Evolutionary conservation across 1,284 basidiomycete species (phyloP).

Genomic region (Fomitopsis palustris): DNA sequence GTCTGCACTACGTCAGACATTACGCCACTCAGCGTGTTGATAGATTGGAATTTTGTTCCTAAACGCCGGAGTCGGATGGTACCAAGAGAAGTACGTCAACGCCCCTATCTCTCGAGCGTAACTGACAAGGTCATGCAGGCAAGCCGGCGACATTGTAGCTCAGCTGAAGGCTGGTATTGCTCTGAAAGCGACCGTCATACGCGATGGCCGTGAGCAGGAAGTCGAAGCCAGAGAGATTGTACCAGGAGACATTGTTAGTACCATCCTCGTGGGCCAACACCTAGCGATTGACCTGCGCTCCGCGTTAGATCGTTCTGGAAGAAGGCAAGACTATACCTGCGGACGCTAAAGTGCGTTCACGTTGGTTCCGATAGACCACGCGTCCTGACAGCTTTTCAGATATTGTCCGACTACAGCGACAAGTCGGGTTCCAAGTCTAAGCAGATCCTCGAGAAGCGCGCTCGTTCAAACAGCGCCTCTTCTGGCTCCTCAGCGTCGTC

Average conservation of each 20-base stretch:
- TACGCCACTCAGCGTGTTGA: background rate
- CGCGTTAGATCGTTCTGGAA: slow-evolving; percentile 3
- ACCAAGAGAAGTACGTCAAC: slow-evolving; percentile 7
- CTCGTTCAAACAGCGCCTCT: background rate
- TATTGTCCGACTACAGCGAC: slow-evolving; percentile 8
- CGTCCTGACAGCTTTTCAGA: background rate
- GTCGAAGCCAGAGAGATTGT: slow-evolving; percentile 8
- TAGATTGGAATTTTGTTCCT: slow-evolving; percentile 10
- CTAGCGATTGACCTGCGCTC: background rate
- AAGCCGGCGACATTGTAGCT: slow-evolving; percentile 10
- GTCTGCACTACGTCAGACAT: background rate
- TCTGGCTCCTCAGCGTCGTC: background rate
- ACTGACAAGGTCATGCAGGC: slow-evolving; percentile 1
- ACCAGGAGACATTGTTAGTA: slow-evolving; percentile 6
- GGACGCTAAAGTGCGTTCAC: slow-evolving; percentile 4
- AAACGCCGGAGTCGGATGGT: slow-evolving; percentile 10
- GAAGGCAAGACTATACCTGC: slow-evolving; percentile 10
- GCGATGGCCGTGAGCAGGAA: slow-evolving; percentile 9
- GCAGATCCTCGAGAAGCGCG: slow-evolving; percentile 4
- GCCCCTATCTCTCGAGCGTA: background rate
- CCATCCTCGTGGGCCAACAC: background rate
- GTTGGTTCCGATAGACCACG: background rate
- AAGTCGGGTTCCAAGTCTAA: background rate
- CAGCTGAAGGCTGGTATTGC: slow-evolving; percentile 11
- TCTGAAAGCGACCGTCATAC: slow-evolving; percentile 4